Conservation (phyloP, 2,329 filamentous ascomycete genomes). For the Spiromastix sp. region DNA sequence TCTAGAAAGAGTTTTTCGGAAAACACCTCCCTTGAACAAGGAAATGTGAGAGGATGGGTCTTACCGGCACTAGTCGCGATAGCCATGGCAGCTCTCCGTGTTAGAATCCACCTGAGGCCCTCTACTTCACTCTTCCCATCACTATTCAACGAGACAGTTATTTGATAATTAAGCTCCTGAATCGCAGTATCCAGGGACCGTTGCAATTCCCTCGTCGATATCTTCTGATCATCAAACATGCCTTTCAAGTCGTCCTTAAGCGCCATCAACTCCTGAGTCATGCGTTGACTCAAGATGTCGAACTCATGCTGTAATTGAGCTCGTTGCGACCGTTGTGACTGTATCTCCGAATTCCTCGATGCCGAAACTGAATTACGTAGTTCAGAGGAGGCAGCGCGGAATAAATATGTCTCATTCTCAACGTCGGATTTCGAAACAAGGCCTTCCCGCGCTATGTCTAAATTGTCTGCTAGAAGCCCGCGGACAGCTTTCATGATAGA, state of each 20-base stretch:
- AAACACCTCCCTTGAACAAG: too few relatives aligned
- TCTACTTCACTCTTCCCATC: constrained; percentile 90
- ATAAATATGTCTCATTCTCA: constrained; percentile 91
- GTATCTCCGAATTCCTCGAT: constrained; percentile 63
- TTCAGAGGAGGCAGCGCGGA: constrained; percentile 87
- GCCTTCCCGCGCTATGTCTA: constrained; percentile 67
- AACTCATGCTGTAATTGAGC: constrained; percentile 85
- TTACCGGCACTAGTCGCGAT: constrained; percentile 43
- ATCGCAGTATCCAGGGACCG: constrained; percentile 76
- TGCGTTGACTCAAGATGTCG: constrained; percentile 77
- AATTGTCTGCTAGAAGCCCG: constrained; percentile 62
- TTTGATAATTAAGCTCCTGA: constrained; percentile 93
- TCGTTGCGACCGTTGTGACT: constrained; percentile 71
- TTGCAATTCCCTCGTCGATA: constrained; percentile 82
- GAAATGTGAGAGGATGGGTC: too few relatives aligned
- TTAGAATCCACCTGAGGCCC: constrained; percentile 75
- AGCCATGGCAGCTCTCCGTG: constrained; percentile 52
- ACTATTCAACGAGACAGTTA: constrained; percentile 79
- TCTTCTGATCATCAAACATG: constrained; percentile 92
- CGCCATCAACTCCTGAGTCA: constrained; percentile 71
- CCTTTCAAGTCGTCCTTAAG: constrained; percentile 88
- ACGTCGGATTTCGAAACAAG: constrained; percentile 85
- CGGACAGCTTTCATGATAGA: constrained; percentile 90
- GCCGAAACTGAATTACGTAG: constrained; percentile 78
- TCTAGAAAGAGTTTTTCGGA: too few relatives aligned